These are phyloP conservation scores for Talaromyces liani DNA, from an alignment of 495 filamentous ascomycete species.

Conservation along the genomic window DNA sequence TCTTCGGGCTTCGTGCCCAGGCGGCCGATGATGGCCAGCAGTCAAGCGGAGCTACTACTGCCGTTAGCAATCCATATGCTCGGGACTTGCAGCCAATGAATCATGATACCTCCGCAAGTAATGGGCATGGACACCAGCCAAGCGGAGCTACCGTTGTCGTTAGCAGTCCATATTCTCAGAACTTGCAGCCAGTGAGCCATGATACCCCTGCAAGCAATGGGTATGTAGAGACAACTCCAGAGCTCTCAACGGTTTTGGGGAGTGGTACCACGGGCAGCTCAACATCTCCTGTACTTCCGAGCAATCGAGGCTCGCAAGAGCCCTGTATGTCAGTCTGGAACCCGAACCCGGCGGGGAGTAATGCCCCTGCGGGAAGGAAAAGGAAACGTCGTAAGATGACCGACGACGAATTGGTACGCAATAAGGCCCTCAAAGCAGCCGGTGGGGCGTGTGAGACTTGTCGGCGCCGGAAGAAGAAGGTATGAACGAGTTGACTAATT, in stretches of 20 bases:
- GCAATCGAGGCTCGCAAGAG: background rate
- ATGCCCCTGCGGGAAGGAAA: background rate
- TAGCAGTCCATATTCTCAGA: background rate
- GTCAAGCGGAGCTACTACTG: background rate
- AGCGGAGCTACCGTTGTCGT: background rate
- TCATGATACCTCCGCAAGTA: background rate
- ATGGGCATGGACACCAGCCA: background rate
- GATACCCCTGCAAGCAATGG: background rate
- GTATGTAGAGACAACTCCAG: background rate
- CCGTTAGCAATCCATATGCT: background rate
- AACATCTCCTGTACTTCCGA: background rate
- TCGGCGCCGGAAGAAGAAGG: background rate
- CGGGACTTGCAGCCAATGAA: background rate
- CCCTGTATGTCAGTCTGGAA: background rate
- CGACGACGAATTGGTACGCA: background rate
- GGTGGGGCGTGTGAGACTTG: slow-evolving; percentile 1
- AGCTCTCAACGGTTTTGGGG: background rate
- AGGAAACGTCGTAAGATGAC: background rate
- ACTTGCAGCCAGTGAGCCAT: background rate
- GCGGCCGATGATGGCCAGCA: background rate
- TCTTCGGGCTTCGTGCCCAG: background rate
- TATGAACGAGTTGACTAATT: background rate
- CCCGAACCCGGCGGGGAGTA: background rate
- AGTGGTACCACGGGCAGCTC: background rate
- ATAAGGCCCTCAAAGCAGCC: background rate